phyloP scores from a whole-genome alignment of 306 rosid species.

The Cicer pinnatifidum region DNA sequence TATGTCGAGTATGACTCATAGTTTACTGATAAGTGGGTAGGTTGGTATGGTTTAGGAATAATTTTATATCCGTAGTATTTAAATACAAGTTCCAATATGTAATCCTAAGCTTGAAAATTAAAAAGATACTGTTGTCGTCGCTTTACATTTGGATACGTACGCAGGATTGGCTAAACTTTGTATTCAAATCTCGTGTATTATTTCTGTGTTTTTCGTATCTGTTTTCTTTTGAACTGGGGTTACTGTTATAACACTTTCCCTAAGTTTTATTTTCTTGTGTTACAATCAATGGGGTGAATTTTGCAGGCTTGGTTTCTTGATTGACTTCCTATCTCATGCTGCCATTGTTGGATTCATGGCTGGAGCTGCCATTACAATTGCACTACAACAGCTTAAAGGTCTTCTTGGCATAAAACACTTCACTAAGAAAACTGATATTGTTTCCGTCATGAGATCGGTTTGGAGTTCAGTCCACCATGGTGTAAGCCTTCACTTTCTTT shows the following conservation, averaged over 20 bases:
- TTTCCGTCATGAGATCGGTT: conserved; percentile 76
- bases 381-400: conserved; percentile 91
- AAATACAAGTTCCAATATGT: no score
- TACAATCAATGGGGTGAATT: neutral
- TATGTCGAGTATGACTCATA: no score
- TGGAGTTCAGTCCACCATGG: conserved; percentile 60
- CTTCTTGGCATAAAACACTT: conserved; percentile 64
- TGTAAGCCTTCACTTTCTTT: conserved; percentile 49
- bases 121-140: no score
- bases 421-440: conserved; percentile 78
- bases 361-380: conserved; percentile 87
- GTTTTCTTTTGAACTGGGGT: neutral
- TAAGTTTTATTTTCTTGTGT: neutral
- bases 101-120: no score
- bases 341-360: conserved; percentile 93
- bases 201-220: no score
- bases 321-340: conserved; percentile 88
- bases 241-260: neutral
- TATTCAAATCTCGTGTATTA: no score
- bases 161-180: no score
- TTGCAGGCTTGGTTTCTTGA: conserved; percentile 89
- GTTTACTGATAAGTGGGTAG: no score
- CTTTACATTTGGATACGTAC: no score
- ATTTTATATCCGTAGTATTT: no score
- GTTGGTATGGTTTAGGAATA: no score